phyloP scores from a whole-genome alignment of 2,329 filamentous ascomycete genomes.

The Ophiostoma australiae region DNA sequence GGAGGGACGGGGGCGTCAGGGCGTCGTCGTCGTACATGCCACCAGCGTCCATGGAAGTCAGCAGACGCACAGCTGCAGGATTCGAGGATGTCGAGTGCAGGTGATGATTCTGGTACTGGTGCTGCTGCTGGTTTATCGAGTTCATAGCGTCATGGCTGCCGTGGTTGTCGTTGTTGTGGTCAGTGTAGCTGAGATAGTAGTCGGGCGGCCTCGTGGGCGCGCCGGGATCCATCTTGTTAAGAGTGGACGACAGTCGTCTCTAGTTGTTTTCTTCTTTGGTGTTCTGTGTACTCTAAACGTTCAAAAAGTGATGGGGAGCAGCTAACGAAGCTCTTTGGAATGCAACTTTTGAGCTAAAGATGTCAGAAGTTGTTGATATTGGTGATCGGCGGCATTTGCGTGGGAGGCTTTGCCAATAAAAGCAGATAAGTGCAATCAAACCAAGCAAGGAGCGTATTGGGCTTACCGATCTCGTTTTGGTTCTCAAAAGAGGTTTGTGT shows the following conservation, averaged over 20 bases:
- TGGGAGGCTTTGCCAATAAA: background rate
- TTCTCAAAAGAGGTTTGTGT: background rate
- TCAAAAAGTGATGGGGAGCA: background rate
- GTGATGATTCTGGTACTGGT: background rate
- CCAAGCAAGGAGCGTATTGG: background rate
- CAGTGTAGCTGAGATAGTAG: constrained; percentile 54
- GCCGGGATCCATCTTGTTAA: constrained; percentile 45
- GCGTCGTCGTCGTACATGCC: constrained; percentile 22
- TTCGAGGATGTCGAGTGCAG: constrained; percentile 33
- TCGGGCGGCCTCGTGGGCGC: constrained; percentile 49
- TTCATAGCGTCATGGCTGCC: constrained; percentile 43
- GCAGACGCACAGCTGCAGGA: constrained; percentile 52
- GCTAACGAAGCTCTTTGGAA: constrained; percentile 7
- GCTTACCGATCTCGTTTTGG: background rate
- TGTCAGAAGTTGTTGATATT: constrained; percentile 7
- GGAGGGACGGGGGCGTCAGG: constrained; percentile 21
- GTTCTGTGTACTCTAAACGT: background rate
- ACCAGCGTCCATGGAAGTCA: constrained; percentile 55
- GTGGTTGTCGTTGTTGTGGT: constrained; percentile 50
- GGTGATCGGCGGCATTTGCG: constrained; percentile 1
- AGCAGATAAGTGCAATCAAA: background rate
- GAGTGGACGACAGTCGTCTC: constrained; percentile 8
- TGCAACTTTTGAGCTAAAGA: background rate
- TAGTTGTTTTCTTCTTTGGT: constrained; percentile 1
- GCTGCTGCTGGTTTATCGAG: constrained; percentile 40